phyloP scores from a whole-genome alignment of 2,329 filamentous ascomycete genomes.

The Botryotinia globosa region DNA sequence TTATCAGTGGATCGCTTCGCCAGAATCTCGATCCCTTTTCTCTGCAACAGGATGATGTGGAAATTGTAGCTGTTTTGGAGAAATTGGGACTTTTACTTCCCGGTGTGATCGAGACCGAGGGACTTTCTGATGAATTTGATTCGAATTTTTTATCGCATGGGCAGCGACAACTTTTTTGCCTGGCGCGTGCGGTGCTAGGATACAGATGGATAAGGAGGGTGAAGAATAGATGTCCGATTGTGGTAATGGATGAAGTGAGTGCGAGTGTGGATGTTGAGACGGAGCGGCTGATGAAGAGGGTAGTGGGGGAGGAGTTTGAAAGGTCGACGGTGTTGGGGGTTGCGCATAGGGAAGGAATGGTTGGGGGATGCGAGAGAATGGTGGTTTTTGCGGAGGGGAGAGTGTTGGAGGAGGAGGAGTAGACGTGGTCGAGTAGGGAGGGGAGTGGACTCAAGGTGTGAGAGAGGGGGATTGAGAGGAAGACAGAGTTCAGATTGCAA shows the following conservation, averaged over 20 bases:
- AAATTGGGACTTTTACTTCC: constrained; percentile 41
- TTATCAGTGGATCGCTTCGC: constrained; percentile 48
- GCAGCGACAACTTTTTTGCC: constrained; percentile 44
- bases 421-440: constrained; percentile 51
- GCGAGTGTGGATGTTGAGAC: constrained; percentile 39
- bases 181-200: constrained; percentile 46
- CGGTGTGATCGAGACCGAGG: constrained; percentile 21
- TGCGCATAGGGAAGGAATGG: constrained; percentile 88
- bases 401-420: constrained; percentile 73
- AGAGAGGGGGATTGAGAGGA: not conserved
- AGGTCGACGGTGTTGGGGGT: constrained; percentile 90
- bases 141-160: constrained; percentile 47
- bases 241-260: constrained; percentile 39
- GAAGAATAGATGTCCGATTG: constrained; percentile 32
- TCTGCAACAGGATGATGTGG: constrained; percentile 37
- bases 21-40: constrained; percentile 47
- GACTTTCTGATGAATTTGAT: constrained; percentile 40
- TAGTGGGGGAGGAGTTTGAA: constrained; percentile 69
- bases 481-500: not conserved
- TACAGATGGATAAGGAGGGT: not conserved
- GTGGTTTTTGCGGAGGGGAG: constrained; percentile 46
- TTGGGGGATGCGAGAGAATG: constrained; percentile 95
- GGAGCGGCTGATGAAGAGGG: constrained; percentile 80
- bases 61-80: constrained; percentile 44
- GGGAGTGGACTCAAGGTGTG: not conserved